These are phyloP conservation scores for Cutaneotrichosporon sp. DNA, from an alignment of 1,284 basidiomycete genomes.

Conservation along the genomic window DNA sequence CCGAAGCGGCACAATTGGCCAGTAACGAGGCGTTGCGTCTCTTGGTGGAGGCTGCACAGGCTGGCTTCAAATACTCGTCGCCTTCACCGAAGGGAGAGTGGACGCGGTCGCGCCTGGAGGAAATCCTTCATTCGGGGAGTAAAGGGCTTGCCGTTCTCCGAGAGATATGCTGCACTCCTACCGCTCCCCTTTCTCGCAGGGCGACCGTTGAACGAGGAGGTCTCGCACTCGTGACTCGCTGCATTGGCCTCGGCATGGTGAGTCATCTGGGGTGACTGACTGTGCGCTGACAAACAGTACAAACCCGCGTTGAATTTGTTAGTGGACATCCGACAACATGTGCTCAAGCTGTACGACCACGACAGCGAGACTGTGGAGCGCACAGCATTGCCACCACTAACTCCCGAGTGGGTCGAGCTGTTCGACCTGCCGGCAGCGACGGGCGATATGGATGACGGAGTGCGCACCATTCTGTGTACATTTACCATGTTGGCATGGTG, in stretches of 20 bases:
- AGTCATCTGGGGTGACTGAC: conserved; percentile 2
- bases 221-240: conserved; percentile 20
- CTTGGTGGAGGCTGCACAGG: conserved; percentile 4
- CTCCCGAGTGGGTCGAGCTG: background rate
- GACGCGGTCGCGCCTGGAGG: background rate
- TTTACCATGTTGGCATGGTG: conserved; percentile 27
- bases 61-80: conserved; percentile 4
- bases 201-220: conserved; percentile 31
- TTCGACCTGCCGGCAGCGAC: conserved; percentile 3
- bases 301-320: conserved; percentile 21
- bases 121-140: conserved; percentile 7
- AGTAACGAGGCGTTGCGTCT: conserved; percentile 5
- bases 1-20: conserved; percentile 11
- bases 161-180: conserved; percentile 17
- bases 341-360: conserved; percentile 25
- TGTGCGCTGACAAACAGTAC: conserved; percentile 18
- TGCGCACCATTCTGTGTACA: conserved; percentile 16
- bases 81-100: background rate
- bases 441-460: conserved; percentile 11
- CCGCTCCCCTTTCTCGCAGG: conserved; percentile 15
- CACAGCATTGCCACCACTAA: background rate
- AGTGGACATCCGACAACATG: conserved; percentile 12
- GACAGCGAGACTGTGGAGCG: background rate
- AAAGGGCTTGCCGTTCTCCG: conserved; percentile 22
- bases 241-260: conserved; percentile 31